Percentiles rank a stretch among this genome's conserved stretches.
Conservation (phyloP, 495 filamentous ascomycete species). For the Cladorrhinum samala region DNA sequence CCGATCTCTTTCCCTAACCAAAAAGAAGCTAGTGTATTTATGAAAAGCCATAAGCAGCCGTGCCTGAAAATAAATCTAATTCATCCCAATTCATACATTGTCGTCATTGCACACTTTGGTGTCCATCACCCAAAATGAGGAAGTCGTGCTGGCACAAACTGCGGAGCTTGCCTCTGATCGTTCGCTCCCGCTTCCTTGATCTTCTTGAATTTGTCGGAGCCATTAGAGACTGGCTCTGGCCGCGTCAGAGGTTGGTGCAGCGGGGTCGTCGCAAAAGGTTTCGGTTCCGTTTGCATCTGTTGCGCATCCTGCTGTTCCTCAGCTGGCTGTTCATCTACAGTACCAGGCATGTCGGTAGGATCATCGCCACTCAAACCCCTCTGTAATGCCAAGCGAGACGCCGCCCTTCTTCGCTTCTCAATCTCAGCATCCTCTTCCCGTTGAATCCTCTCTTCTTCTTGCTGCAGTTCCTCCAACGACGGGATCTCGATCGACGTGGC, state of each 20-base stretch:
- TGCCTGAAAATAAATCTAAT: no score
- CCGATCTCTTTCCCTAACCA: no score
- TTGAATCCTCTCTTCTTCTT: constrained; percentile 66
- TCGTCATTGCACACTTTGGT: no score
- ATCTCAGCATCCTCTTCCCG: constrained; percentile 66
- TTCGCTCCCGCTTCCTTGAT: background rate
- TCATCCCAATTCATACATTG: no score
- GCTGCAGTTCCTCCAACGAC: constrained; percentile 65
- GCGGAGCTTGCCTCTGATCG: constrained; percentile 3
- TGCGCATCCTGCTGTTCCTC: background rate
- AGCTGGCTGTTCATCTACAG: background rate
- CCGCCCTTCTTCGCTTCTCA: constrained; percentile 63
- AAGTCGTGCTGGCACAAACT: constrained; percentile 29
- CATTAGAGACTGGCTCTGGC: background rate
- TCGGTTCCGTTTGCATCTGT: constrained; percentile 12
- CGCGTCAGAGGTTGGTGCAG: background rate
- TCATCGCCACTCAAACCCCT: constrained; percentile 54
- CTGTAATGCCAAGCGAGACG: constrained; percentile 62
- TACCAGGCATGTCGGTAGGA: constrained; percentile 16
- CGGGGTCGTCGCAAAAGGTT: background rate
- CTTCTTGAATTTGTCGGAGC: background rate
- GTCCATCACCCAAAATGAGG: constrained; percentile 26
- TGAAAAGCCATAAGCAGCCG: no score
- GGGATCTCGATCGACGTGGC: constrained; percentile 30
- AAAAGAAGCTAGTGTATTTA: no score